phyloP scores from a whole-genome alignment of 2,329 filamentous ascomycete genomes.

The Paradendryphiella salina region DNA sequence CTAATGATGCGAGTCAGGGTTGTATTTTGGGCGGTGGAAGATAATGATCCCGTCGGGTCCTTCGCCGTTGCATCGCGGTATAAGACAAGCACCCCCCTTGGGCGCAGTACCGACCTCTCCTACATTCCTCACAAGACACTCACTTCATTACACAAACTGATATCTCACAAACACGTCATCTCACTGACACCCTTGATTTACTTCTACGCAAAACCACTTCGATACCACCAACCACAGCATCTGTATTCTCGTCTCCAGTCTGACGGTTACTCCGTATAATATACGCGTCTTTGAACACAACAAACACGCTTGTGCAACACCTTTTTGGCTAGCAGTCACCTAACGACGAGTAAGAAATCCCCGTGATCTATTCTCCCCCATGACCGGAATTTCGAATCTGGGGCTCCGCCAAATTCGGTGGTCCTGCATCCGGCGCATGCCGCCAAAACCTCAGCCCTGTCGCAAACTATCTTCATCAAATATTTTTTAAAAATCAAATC shows the following conservation, averaged over 20 bases:
- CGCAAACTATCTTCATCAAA: slow-evolving; percentile 2
- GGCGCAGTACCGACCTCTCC: slow-evolving; percentile 14
- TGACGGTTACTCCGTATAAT: slow-evolving; percentile 26
- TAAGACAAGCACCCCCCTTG: slow-evolving; percentile 32
- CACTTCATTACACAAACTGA: slow-evolving; percentile 4
- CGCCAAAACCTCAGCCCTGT: slow-evolving; percentile 32
- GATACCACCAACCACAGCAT: neutral
- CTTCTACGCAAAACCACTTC: slow-evolving; percentile 13
- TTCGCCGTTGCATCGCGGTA: slow-evolving; percentile 19
- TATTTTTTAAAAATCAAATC: slow-evolving; percentile 40
- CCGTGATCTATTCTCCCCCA: slow-evolving; percentile 30
- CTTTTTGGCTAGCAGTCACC: slow-evolving; percentile 16
- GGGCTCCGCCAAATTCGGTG: slow-evolving; percentile 26
- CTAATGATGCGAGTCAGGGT: slow-evolving; percentile 36
- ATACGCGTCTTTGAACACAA: slow-evolving; percentile 16
- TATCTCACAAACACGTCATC: slow-evolving; percentile 12
- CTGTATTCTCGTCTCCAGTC: slow-evolving; percentile 20
- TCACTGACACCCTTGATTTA: slow-evolving; percentile 6
- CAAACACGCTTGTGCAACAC: slow-evolving; percentile 18
- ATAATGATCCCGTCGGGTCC: slow-evolving; percentile 2
- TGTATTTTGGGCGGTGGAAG: slow-evolving; percentile 26
- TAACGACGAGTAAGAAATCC: slow-evolving; percentile 38
- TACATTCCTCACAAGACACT: slow-evolving; percentile 11
- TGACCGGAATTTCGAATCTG: slow-evolving; percentile 26
- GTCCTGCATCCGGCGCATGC: slow-evolving; percentile 22